phyloP scores from a whole-genome alignment of 768 basidiomycete species.

The Mycena vulgaris region DNA sequence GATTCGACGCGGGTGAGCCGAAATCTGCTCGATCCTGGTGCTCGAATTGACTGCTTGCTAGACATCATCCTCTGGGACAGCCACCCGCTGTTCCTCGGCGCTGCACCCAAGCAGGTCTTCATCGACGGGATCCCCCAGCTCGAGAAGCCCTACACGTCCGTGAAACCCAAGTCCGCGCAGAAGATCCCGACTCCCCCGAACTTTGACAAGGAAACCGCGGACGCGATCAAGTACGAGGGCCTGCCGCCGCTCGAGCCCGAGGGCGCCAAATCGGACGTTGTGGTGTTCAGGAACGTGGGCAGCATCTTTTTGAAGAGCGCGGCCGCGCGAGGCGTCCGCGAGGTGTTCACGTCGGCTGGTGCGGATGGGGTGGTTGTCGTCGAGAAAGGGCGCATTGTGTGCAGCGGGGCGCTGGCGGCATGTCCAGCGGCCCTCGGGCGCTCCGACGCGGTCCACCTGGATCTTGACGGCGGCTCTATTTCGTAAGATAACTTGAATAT shows the following conservation, averaged over 20 bases:
- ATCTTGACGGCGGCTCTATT: slow-evolving; percentile 36
- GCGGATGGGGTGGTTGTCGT: slow-evolving; percentile 27
- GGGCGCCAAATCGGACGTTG: slow-evolving; percentile 5
- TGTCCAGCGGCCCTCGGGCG: slow-evolving; percentile 13
- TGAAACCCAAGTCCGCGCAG: slow-evolving; percentile 68
- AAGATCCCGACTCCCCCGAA: slow-evolving; percentile 66
- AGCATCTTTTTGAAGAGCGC: slow-evolving; percentile 21
- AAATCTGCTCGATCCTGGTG: background rate
- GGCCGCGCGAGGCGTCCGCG: background rate
- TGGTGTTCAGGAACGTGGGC: slow-evolving; percentile 35
- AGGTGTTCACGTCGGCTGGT: slow-evolving; percentile 25
- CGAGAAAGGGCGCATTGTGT: slow-evolving; percentile 28
- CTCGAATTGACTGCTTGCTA: slow-evolving; percentile 29
- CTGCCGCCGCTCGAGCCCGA: slow-evolving; percentile 66
- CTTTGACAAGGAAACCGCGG: slow-evolving; percentile 73
- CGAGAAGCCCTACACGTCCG: slow-evolving; percentile 49
- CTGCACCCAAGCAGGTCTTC: slow-evolving; percentile 86
- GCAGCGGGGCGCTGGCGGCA: slow-evolving; percentile 9
- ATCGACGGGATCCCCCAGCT: slow-evolving; percentile 87
- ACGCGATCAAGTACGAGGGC: slow-evolving; percentile 76
- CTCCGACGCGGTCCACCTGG: slow-evolving; percentile 21
- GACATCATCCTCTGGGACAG: slow-evolving; percentile 77
- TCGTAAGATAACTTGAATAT: slow-evolving; percentile 6
- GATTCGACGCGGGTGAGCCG: slow-evolving; percentile 75
- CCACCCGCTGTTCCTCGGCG: slow-evolving; percentile 85